Evolutionary conservation across 768 basidiomycete genomes (phyloP).

Genomic region (Amanita rubescens): DNA sequence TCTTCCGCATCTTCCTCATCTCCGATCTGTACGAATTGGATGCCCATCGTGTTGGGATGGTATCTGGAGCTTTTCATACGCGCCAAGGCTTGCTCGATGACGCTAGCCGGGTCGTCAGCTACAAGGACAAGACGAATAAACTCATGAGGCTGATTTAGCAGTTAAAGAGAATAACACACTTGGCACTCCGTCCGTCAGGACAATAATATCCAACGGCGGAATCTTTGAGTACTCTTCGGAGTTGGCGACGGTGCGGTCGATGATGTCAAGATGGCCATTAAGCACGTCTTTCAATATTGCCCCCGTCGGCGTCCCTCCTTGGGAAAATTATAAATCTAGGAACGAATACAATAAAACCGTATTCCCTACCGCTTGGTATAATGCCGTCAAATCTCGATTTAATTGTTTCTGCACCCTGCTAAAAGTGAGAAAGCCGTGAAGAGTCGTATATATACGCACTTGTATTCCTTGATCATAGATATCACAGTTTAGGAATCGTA

Average conservation of each 20-base stretch:
- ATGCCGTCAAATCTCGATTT: too few relatives aligned
- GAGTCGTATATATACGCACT: not conserved
- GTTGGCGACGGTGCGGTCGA: too few relatives aligned
- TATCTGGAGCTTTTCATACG: too few relatives aligned
- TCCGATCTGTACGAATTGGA: slow-evolving; percentile 27
- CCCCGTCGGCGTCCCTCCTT: too few relatives aligned
- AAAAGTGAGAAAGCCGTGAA: not conserved
- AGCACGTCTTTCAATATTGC: too few relatives aligned
- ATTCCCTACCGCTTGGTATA: not conserved
- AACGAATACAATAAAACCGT: not conserved
- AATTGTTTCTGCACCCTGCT: slow-evolving; percentile 15
- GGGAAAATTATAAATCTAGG: too few relatives aligned
- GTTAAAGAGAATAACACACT: slow-evolving; percentile 11
- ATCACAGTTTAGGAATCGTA: slow-evolving; percentile 20
- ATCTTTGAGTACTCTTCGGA: too few relatives aligned
- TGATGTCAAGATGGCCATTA: too few relatives aligned
- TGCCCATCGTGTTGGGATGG: too few relatives aligned
- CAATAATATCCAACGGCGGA: too few relatives aligned
- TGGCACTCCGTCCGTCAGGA: too few relatives aligned
- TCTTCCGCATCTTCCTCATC: slow-evolving; percentile 17
- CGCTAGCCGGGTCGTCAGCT: slow-evolving; percentile 16
- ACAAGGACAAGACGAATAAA: not conserved
- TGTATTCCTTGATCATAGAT: not conserved
- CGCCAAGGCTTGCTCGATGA: too few relatives aligned
- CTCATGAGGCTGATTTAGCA: not conserved